Base-by-base conservation (phyloP, 2,329 filamentous ascomycete species). In the Arthrobotrys pseudoclavata region DNA sequence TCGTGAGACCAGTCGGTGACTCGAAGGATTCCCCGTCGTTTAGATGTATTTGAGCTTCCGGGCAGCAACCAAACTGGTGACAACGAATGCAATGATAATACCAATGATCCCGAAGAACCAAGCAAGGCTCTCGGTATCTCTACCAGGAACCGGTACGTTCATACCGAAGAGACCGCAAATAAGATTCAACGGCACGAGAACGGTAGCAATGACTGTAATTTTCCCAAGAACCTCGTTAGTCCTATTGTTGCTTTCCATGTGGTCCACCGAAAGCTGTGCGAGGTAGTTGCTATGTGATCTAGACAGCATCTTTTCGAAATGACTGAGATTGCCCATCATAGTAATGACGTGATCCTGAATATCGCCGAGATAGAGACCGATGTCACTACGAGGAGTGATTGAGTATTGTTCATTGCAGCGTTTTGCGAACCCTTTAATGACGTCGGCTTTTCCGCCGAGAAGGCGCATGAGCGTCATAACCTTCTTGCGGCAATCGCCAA, bases 281-380 rank as follows among this genome's bases (percentile, higher is more conserved):
- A 99, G 91, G 83, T 99, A 99, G 83, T 98, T 99, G 82, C 90
- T 92, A 82, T 99, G 96, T 12, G 94, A 94, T 71, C 96, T 90
- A 57, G 93, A 93, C 29, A 99, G 87, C 61, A 99, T 92, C 82
- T 94, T 97, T 85, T 99, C 96, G 82, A 98, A 98, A 83, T 99
- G 96, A 80, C 91, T 92, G 82, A 99, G 85, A 83, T 98, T 99
- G 63, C 92, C 92, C 42, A 95, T 98, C 96, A 99, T 99, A 79
- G 96, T 99, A 81, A 99, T 91, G 81, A 99, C 98, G 83, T 99
- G 96, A 85, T 99, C 96, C 84, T 99, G 96, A 79, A 99, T 99
- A 85, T 99, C 96, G 79, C 96, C 96, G 74, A 99, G 86, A 84
- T 98, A 99, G 66, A 99, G 85, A n/a, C 96, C 96, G 83, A 99